Conservation (phyloP, 1,284 basidiomycete genomes). For the Quambalaria eucalypti region DNA sequence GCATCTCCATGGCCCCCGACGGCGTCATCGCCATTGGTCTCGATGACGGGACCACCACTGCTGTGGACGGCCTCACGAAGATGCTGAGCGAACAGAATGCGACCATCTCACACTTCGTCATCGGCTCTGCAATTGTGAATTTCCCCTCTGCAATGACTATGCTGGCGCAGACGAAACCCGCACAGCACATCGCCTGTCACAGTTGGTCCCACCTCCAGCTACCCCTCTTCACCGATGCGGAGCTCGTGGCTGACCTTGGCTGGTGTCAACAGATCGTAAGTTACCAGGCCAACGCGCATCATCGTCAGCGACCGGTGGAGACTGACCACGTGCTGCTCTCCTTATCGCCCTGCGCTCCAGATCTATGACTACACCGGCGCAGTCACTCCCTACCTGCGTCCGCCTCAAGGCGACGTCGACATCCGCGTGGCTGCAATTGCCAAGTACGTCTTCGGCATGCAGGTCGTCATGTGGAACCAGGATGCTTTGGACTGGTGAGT, state of each 20-base stretch:
- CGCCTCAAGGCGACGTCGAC: constrained; percentile 18
- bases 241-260: constrained; percentile 12
- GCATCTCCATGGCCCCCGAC: constrained; percentile 59
- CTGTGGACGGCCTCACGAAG: constrained; percentile 9
- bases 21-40: constrained; percentile 42
- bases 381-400: constrained; percentile 6
- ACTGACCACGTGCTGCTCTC: too few species aligned
- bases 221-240: constrained; percentile 60
- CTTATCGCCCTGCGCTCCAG: too few species aligned
- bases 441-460: constrained; percentile 52
- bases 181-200: constrained; percentile 48
- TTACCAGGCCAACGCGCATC: too few species aligned
- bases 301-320: too few species aligned
- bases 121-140: constrained; percentile 9
- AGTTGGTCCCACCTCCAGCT: constrained; percentile 52
- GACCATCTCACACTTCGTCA: constrained; percentile 13
- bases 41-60: constrained; percentile 14
- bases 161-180: constrained; percentile 1
- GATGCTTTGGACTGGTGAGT: constrained; percentile 48
- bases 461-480: constrained; percentile 67
- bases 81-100: constrained; percentile 32
- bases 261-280: constrained; percentile 18
- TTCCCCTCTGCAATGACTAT: neutral
- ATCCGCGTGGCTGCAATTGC: constrained; percentile 59
- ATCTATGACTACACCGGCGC: constrained; percentile 14